Evolutionary conservation across 768 basidiomycete species (phyloP).

Genomic region (Thelephora ganbajun): DNA sequence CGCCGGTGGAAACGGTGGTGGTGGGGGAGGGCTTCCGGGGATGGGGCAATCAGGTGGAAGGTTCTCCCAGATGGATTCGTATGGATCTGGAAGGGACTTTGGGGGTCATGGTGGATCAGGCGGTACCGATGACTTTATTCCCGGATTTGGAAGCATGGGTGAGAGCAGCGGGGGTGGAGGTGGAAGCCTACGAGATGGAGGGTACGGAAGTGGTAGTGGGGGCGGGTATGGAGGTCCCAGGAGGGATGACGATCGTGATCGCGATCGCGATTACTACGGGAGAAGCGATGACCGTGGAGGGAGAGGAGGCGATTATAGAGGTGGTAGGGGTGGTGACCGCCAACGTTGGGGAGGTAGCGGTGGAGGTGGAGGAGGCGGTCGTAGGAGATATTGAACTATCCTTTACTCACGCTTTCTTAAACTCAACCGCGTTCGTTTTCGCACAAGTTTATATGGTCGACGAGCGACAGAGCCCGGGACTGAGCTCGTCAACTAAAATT

Average conservation of each 20-base stretch:
- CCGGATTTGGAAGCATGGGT: constrained; percentile 39
- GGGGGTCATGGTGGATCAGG: constrained; percentile 11
- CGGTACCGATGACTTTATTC: constrained; percentile 45
- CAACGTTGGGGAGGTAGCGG: constrained; percentile 20
- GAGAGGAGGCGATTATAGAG: constrained; percentile 18
- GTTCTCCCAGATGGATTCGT: neutral
- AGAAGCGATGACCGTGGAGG: constrained; percentile 17
- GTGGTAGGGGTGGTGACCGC: constrained; percentile 19
- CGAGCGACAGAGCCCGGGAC: too few relatives aligned
- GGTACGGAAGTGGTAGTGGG: constrained; percentile 6
- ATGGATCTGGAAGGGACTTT: constrained; percentile 13
- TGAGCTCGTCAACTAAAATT: too few relatives aligned
- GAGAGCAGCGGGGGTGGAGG: constrained; percentile 4
- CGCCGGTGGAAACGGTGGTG: constrained; percentile 9
- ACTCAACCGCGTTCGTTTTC: too few relatives aligned
- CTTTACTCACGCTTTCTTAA: neutral
- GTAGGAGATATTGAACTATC: constrained; percentile 1
- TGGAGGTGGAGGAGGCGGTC: constrained; percentile 18
- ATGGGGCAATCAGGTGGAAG: constrained; percentile 11
- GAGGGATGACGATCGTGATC: neutral
- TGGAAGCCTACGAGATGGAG: constrained; percentile 1
- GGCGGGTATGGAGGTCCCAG: constrained; percentile 5
- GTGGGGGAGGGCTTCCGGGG: constrained; percentile 10
- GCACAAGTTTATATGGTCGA: too few relatives aligned
- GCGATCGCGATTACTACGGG: constrained; percentile 11